These are phyloP conservation scores for Hirsutella rhossiliensis DNA, from an alignment of 2,329 filamentous ascomycete genomes.

Conservation along the genomic window DNA sequence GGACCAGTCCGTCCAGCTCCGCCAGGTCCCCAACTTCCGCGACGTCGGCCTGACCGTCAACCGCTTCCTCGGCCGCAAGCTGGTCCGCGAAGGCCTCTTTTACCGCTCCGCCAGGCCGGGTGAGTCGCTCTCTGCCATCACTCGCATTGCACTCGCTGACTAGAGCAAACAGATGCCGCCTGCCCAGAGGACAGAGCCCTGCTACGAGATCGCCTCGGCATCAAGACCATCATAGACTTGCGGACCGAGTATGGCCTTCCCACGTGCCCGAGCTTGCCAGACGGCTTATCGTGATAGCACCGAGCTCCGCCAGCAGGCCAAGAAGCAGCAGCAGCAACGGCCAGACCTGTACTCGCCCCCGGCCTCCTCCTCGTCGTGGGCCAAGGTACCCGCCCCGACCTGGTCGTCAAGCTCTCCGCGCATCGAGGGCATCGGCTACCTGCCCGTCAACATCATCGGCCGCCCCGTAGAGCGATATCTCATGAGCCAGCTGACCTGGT, in stretches of 20 bases:
- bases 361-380: conserved; percentile 8
- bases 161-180: conserved; percentile 52
- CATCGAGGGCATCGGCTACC: conserved; percentile 52
- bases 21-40: conserved; percentile 56
- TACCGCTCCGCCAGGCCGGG: conserved; percentile 56
- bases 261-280: too few species aligned
- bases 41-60: conserved; percentile 64
- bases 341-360: not conserved
- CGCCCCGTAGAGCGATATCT: conserved; percentile 56
- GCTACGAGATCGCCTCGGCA: conserved; percentile 46
- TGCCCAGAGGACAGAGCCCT: conserved; percentile 48
- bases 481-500: conserved; percentile 55
- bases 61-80: conserved; percentile 38
- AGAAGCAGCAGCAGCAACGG: conserved; percentile 9
- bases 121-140: conserved; percentile 12
- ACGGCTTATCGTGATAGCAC: conserved; percentile 34
- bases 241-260: conserved; percentile 51
- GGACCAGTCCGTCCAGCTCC: conserved; percentile 8
- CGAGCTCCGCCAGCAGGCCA: conserved; percentile 59
- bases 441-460: conserved; percentile 63
- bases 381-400: conserved; percentile 26
- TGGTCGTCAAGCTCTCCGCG: conserved; percentile 26
- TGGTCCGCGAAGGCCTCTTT: conserved; percentile 49
- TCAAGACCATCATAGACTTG: conserved; percentile 68
- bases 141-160: not conserved